Conservation (phyloP, 2,329 filamentous ascomycete genomes). For the Fusarium mundagurra region DNA sequence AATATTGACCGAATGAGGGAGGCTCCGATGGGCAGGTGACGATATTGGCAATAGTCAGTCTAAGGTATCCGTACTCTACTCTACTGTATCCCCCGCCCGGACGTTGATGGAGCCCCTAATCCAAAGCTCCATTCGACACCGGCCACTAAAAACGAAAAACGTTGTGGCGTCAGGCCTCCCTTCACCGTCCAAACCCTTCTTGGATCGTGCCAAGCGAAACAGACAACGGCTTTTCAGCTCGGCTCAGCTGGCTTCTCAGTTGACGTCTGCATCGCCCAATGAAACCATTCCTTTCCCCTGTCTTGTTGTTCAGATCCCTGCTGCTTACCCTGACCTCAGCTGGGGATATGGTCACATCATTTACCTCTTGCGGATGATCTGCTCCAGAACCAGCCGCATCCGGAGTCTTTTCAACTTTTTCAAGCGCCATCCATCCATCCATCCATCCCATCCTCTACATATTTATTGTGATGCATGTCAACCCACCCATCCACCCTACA, state of each 20-base stretch:
- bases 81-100: conserved; percentile 27
- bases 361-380: conserved; percentile 18
- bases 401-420: conserved; percentile 4
- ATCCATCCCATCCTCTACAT: background rate
- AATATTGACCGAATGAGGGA: conserved; percentile 17
- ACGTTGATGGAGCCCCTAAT: conserved; percentile 36
- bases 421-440: background rate
- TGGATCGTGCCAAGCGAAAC: conserved; percentile 34
- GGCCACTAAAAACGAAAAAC: conserved; percentile 43
- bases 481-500: conserved; percentile 1
- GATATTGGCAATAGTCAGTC: conserved; percentile 40
- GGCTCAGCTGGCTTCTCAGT: conserved; percentile 38
- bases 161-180: conserved; percentile 42
- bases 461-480: background rate
- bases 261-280: conserved; percentile 30
- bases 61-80: no score
- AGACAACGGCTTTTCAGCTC: conserved; percentile 45
- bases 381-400: conserved; percentile 6
- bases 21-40: conserved; percentile 26
- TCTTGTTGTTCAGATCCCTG: conserved; percentile 12
- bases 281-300: conserved; percentile 18
- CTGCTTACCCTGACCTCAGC: conserved; percentile 31
- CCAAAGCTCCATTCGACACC: conserved; percentile 21
- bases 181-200: conserved; percentile 25
- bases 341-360: conserved; percentile 25